Base-by-base conservation (phyloP, 2,329 filamentous ascomycete species). In the Fonsecaea nubica region DNA sequence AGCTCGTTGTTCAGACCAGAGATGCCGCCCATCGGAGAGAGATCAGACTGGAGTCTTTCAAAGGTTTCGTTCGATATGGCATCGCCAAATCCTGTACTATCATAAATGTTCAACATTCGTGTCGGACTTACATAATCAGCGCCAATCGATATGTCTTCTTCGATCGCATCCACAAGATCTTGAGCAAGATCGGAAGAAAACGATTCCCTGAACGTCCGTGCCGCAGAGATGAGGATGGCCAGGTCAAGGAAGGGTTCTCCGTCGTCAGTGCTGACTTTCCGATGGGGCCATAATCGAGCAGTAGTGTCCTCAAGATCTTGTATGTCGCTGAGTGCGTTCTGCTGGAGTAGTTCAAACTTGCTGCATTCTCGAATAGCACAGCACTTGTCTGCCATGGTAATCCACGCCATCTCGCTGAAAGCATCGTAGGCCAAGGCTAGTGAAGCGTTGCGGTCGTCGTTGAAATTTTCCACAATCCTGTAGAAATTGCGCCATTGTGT, bases 401-500 rank as follows among this genome's bases (percentile, higher is more conserved):
- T 85, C 92, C 93, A 97, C 1, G 92, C 87, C 80, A 93, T 86
- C 58, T 90, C 89, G 9, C 85, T 84, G 56, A 86, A 84, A 0
- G 85, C 77, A 74, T 98, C 95, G 63, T 92, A 88, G 0, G 89
- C 87, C 53, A 98, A 82, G 1, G 91, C 89, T 53, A 98, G 80
- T 0, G 92, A 90, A 74, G 97, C 93, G 18, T 91, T 90, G 74
- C 93, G 86, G 74, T 92, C 90, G 74, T 91, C 93, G 76, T 98
- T 93, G 48, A 99, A 81, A 76, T 97, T 93, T 12, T 91, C 84
- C 18, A 96, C 85, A 18, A 98, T 84, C 36, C 93, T 89, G 80
- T 93, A 97, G 78, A 96, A 96, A 58, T 91, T 87, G 69, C 91
- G 88, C 95, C 95, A 99, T 76, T 97, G 93, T 10, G 86, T 85